These are phyloP conservation scores for Jamesozyma hellenica DNA, from an alignment of 805 yeast genomes.

Conservation along the genomic window DNA sequence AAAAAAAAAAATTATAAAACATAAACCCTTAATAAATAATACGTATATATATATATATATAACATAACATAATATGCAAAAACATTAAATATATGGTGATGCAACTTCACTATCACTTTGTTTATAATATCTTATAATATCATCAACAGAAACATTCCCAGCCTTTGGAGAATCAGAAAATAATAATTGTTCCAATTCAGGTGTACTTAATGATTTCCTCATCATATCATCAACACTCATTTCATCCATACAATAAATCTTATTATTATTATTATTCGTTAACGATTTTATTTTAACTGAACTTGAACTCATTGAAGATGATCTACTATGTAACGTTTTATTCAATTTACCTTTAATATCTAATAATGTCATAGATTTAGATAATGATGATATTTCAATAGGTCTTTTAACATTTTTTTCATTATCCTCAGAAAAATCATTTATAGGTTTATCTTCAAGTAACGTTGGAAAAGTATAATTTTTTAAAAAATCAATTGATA, in stretches of 20 bases:
- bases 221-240: too few relatives aligned
- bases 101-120: constrained; percentile 18
- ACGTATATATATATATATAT: too few relatives aligned
- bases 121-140: constrained; percentile 23
- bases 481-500: constrained; percentile 19
- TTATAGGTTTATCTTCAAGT: constrained; percentile 14
- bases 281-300: background rate
- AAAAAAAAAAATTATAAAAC: background rate
- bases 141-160: constrained; percentile 23
- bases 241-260: too few relatives aligned
- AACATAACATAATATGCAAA: too few relatives aligned
- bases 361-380: too few relatives aligned
- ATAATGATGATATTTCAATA: background rate
- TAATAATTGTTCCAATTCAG: constrained; percentile 16
- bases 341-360: too few relatives aligned
- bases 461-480: constrained; percentile 26
- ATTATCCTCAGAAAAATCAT: constrained; percentile 5
- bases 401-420: background rate
- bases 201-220: constrained; percentile 14
- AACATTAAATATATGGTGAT: constrained; percentile 1
- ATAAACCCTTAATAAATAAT: too few relatives aligned
- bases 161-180: constrained; percentile 10
- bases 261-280: too few relatives aligned
- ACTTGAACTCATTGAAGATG: background rate
- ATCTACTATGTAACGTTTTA: too few relatives aligned